phyloP scores from a whole-genome alignment of 345 rosid genomes.

The Cochlearia excelsa region DNA sequence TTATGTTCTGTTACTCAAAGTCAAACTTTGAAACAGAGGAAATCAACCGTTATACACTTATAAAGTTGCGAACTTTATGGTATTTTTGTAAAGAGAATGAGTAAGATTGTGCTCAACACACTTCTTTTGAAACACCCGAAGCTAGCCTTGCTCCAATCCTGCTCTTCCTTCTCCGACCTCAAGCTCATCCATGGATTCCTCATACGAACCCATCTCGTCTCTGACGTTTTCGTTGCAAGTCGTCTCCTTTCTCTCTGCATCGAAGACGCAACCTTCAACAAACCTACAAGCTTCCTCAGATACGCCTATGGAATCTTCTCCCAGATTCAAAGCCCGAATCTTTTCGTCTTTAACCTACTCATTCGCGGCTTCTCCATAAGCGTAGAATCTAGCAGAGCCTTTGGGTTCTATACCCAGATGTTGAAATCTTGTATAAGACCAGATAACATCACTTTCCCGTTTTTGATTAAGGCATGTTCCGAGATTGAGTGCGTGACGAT shows the following conservation, averaged over 20 bases:
- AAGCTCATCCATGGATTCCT: conserved; percentile 68
- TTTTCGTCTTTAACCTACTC: conserved; percentile 52
- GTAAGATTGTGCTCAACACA: conserved; percentile 39
- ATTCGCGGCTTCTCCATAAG: conserved; percentile 53
- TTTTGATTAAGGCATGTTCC: conserved; percentile 51
- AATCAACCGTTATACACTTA: conserved; percentile 20
- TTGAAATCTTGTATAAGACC: conserved; percentile 41
- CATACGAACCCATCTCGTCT: conserved; percentile 54
- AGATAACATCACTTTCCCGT: conserved; percentile 71
- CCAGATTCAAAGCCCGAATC: conserved; percentile 55
- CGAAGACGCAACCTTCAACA: conserved; percentile 28
- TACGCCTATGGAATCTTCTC: conserved; percentile 49
- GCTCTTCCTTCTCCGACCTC: conserved; percentile 45
- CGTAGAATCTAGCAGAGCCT: conserved; percentile 41
- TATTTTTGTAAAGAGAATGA: conserved; percentile 28
- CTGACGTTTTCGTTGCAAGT: conserved; percentile 56
- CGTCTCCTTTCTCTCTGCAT: conserved; percentile 52
- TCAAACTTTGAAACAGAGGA: conserved; percentile 7
- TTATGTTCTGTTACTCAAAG: conserved; percentile 2
- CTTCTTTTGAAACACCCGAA: conserved; percentile 55
- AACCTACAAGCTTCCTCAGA: conserved; percentile 29
- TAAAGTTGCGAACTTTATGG: background rate
- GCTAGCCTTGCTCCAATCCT: conserved; percentile 52
- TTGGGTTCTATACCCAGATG: conserved; percentile 46
- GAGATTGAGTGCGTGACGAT: conserved; percentile 37